phyloP scores from a whole-genome alignment of 768 basidiomycete species.

The Lanmaoa rubissima region DNA sequence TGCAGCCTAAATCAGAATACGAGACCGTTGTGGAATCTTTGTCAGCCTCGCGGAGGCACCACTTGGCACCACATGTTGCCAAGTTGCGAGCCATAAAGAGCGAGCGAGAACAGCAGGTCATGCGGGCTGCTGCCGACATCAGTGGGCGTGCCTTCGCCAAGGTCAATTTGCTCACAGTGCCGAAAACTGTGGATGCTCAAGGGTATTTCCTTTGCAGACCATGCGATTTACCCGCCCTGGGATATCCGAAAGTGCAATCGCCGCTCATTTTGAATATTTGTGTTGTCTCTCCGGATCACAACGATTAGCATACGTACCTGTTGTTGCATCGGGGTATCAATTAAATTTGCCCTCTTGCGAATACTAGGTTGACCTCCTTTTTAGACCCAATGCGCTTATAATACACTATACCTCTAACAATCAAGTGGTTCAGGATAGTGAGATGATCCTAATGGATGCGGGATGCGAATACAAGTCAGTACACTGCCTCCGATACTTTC shows the following conservation, averaged over 20 bases:
- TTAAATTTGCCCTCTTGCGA: background rate
- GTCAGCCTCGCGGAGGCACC: constrained; percentile 42
- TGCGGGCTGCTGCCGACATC: constrained; percentile 86
- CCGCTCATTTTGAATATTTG: constrained; percentile 87
- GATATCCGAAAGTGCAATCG: constrained; percentile 57
- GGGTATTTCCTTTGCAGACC: constrained; percentile 45
- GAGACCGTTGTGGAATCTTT: constrained; percentile 58
- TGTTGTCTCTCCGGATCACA: constrained; percentile 79
- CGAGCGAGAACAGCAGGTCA: constrained; percentile 66
- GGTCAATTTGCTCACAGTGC: constrained; percentile 39
- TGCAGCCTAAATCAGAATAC: constrained; percentile 40
- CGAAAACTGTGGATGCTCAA: background rate
- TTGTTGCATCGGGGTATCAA: constrained; percentile 86
- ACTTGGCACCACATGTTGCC: constrained; percentile 68
- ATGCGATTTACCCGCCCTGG: constrained; percentile 73
- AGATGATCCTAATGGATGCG: constrained; percentile 85
- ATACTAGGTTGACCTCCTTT: background rate
- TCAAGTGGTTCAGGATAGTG: constrained; percentile 64
- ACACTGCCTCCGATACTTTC: background rate
- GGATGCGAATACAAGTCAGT: constrained; percentile 88
- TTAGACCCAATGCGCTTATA: constrained; percentile 79
- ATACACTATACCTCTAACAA: constrained; percentile 97
- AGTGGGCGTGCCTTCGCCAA: constrained; percentile 83
- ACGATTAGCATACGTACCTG: constrained; percentile 94
- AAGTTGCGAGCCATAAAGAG: constrained; percentile 79